A percentile compares a stretch with the other conserved stretches of the same genome.
Evolutionary conservation across 2,329 filamentous ascomycete species (phyloP).

Genomic region (Byssothecium circinans): DNA sequence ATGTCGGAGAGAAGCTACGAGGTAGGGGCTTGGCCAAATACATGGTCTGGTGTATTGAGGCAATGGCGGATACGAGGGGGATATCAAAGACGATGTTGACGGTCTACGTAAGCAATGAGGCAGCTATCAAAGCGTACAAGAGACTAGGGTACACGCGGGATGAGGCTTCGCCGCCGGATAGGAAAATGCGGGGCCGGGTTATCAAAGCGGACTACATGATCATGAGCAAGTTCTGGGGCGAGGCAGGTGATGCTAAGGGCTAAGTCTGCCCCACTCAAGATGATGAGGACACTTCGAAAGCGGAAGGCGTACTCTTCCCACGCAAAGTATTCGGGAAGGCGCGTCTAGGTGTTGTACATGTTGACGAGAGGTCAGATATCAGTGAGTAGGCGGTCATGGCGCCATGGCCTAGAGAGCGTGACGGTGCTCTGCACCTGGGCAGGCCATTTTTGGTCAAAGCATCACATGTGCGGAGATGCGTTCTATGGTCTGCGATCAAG

Average conservation of each 20-base stretch:
- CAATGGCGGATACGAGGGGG: slow-evolving; percentile 57
- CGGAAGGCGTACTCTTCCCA: no score
- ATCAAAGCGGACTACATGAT: slow-evolving; percentile 31
- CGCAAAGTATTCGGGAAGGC: no score
- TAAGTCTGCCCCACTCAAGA: neutral
- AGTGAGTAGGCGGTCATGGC: no score
- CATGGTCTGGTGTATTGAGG: slow-evolving; percentile 61
- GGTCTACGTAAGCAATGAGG: slow-evolving; percentile 65
- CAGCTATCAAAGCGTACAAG: slow-evolving; percentile 63
- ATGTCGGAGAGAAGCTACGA: slow-evolving; percentile 61
- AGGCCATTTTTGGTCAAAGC: no score
- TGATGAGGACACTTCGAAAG: no score
- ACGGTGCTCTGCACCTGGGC: no score
- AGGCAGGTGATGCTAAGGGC: neutral
- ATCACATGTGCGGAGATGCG: no score
- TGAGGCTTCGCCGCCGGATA: slow-evolving; percentile 52
- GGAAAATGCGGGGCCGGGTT: slow-evolving; percentile 26
- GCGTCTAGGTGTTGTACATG: no score
- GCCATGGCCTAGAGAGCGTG: no score
- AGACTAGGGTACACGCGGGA: slow-evolving; percentile 60
- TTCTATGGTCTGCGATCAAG: no score
- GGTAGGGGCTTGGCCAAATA: slow-evolving; percentile 64
- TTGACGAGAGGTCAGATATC: no score
- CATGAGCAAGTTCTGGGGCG: slow-evolving; percentile 22
- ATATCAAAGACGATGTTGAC: slow-evolving; percentile 73